Evolutionary conservation across 768 basidiomycete genomes (phyloP).

Genomic region (Collybiopsis confluens): DNA sequence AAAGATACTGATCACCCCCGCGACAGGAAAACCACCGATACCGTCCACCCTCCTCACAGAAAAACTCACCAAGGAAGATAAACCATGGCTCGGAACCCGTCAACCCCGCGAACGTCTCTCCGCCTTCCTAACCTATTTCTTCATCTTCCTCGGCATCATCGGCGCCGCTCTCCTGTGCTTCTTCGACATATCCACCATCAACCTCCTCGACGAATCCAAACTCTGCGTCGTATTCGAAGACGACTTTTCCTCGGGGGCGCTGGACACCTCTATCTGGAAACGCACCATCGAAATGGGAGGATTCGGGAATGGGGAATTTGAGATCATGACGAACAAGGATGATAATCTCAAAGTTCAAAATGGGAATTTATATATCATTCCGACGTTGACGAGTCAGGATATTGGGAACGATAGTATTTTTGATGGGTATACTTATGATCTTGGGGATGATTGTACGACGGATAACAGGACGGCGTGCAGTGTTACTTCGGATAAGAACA

Average conservation of each 20-base stretch:
- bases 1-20: neutral
- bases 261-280: conserved; percentile 53
- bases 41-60: conserved; percentile 46
- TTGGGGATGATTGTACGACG: conserved; percentile 56
- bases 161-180: conserved; percentile 52
- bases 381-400: conserved; percentile 69
- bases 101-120: conserved; percentile 27
- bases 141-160: conserved; percentile 49
- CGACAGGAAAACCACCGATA: conserved; percentile 31
- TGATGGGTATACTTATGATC: conserved; percentile 60
- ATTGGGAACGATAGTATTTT: conserved; percentile 35
- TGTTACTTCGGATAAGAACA: conserved; percentile 32
- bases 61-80: conserved; percentile 48
- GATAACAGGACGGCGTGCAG: conserved; percentile 11
- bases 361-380: conserved; percentile 72
- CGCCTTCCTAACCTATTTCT: conserved; percentile 47
- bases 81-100: conserved; percentile 56
- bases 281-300: conserved; percentile 71
- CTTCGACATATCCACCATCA: conserved; percentile 43
- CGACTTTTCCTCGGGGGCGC: conserved; percentile 44
- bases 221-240: conserved; percentile 70
- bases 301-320: conserved; percentile 76
- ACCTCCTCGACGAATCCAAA: conserved; percentile 28
- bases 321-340: conserved; percentile 62
- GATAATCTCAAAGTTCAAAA: conserved; percentile 67